These are phyloP conservation scores for Oryza rufipogon DNA, from an alignment of 176 grass and related monocot genomes.

Conservation along the genomic window DNA sequence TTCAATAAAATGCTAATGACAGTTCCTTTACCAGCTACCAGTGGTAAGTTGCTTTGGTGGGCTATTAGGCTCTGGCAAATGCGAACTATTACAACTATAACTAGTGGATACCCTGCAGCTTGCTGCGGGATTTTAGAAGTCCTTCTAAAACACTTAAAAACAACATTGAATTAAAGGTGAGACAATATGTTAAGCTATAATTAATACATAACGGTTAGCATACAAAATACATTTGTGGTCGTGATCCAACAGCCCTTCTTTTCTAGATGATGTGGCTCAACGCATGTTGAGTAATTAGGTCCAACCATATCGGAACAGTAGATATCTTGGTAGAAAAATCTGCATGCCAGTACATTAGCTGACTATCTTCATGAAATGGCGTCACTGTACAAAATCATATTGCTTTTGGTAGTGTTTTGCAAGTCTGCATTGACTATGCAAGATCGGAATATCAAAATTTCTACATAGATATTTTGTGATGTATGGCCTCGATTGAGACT, in stretches of 20 bases:
- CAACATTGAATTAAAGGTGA: too few relatives aligned
- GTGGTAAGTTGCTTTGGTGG: background rate
- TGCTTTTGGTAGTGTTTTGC: conserved; percentile 1
- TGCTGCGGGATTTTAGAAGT: too few relatives aligned
- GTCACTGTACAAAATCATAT: conserved; percentile 15
- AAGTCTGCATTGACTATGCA: background rate
- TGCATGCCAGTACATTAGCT: background rate
- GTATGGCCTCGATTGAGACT: background rate
- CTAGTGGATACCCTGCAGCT: too few relatives aligned
- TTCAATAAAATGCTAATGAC: conserved; percentile 8
- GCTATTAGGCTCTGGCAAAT: conserved; percentile 14
- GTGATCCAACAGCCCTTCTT: too few relatives aligned
- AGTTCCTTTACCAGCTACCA: background rate
- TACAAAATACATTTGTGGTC: too few relatives aligned
- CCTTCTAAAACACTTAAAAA: too few relatives aligned
- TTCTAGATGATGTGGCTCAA: too few relatives aligned
- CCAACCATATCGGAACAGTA: too few relatives aligned
- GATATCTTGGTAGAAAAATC: background rate
- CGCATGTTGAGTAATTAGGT: too few relatives aligned
- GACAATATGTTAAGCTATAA: too few relatives aligned
- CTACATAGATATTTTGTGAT: background rate
- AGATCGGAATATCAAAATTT: background rate
- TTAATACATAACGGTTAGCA: too few relatives aligned
- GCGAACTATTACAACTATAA: background rate
- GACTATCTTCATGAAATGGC: background rate